Evolutionary conservation across 495 filamentous ascomycete species (phyloP).

Genomic region (Penicillium psychrofluorescens): DNA sequence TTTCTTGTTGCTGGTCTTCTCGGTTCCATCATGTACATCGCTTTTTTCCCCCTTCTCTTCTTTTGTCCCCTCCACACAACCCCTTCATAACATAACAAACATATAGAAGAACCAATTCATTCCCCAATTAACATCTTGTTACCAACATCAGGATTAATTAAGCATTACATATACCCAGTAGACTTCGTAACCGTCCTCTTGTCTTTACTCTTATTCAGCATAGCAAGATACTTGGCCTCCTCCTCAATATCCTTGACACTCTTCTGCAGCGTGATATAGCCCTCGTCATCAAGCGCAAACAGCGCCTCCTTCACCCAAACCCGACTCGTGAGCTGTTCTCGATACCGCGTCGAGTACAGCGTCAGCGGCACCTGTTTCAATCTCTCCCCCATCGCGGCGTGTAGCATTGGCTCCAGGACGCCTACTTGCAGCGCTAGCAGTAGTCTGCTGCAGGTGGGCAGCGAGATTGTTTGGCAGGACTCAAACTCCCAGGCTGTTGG

Average conservation of each 20-base stretch:
- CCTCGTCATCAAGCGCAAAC: slow-evolving; percentile 18
- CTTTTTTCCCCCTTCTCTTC: neutral
- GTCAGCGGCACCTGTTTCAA: slow-evolving; percentile 10
- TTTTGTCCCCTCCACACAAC: too few relatives aligned
- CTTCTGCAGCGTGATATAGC: slow-evolving; percentile 11
- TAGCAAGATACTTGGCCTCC: slow-evolving; percentile 12
- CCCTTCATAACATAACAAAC: too few relatives aligned
- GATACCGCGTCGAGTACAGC: slow-evolving; percentile 13
- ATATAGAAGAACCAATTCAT: slow-evolving; percentile 6
- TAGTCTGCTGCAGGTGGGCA: neutral
- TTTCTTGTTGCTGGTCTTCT: slow-evolving; percentile 3
- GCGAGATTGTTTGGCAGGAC: slow-evolving; percentile 1
- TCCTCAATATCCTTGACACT: slow-evolving; percentile 12
- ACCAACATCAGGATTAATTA: too few relatives aligned
- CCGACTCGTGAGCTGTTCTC: slow-evolving; percentile 12
- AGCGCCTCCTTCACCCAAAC: slow-evolving; percentile 22
- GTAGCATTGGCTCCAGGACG: slow-evolving; percentile 10
- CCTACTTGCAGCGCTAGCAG: slow-evolving; percentile 15
- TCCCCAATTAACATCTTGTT: slow-evolving; percentile 3
- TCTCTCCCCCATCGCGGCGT: slow-evolving; percentile 9
- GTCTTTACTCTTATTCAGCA: slow-evolving; percentile 9
- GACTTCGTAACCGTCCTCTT: slow-evolving; percentile 3
- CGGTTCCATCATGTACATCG: slow-evolving; percentile 4
- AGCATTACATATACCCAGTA: neutral
- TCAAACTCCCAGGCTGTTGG: slow-evolving; percentile 11